A percentile compares a stretch with the other conserved stretches of the same genome.
Conservation (phyloP, 257 asterid species). For the Solanum appendiculatum region DNA sequence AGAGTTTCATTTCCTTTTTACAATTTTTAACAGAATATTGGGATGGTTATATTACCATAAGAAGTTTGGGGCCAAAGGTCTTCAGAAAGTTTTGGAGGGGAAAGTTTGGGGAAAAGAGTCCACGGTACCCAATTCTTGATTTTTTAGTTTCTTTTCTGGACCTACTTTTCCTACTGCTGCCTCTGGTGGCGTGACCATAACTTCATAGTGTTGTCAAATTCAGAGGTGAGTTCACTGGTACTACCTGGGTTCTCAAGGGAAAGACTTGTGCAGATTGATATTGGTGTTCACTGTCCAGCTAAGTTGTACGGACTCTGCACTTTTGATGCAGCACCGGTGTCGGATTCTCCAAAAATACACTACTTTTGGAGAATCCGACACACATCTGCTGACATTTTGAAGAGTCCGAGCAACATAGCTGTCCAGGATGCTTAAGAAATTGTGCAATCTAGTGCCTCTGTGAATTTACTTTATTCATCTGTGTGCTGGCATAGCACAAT, state of each 20-base stretch:
- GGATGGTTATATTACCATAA: neutral
- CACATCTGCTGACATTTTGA: no score
- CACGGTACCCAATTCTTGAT: neutral
- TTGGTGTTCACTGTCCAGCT: neutral
- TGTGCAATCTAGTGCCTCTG: neutral
- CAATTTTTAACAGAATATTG: neutral
- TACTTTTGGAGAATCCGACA: no score
- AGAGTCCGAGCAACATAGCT: no score
- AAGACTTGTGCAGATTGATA: neutral
- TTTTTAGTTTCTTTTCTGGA: neutral
- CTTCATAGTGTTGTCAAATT: neutral
- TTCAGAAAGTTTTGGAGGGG: neutral
- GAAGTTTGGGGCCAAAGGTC: neutral
- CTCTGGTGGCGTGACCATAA: neutral
- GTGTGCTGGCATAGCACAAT: neutral
- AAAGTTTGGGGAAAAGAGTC: neutral
- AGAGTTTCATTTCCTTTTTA: neutral
- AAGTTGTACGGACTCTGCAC: no score
- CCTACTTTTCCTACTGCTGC: neutral
- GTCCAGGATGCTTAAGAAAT: neutral
- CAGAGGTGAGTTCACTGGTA: neutral
- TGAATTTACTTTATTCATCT: neutral
- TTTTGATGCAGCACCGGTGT: no score
- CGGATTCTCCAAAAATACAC: no score
- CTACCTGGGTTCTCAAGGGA: neutral